Evolutionary conservation across 495 filamentous ascomycete species (phyloP).

Genomic region (Xylaria grammica): DNA sequence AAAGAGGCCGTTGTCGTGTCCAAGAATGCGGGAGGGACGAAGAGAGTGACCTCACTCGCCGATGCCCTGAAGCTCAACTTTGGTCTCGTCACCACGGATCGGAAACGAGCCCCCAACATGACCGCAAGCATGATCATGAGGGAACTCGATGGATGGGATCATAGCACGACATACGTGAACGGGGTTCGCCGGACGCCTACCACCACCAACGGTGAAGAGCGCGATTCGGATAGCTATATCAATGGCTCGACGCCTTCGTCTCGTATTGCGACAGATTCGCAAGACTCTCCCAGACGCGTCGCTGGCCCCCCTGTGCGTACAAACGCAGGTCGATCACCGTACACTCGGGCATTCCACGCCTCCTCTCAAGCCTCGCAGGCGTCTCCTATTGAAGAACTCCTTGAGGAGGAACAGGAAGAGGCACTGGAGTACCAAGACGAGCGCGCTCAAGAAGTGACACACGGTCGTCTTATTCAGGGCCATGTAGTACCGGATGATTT

Average conservation of each 20-base stretch:
- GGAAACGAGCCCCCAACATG: slow-evolving; percentile 70
- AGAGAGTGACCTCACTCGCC: slow-evolving; percentile 93
- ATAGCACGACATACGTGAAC: slow-evolving; percentile 31
- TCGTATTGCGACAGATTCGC: slow-evolving; percentile 40
- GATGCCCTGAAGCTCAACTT: slow-evolving; percentile 97
- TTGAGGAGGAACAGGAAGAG: slow-evolving; percentile 50
- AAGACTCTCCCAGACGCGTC: slow-evolving; percentile 46
- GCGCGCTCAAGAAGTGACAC: slow-evolving; percentile 87
- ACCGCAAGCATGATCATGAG: slow-evolving; percentile 67
- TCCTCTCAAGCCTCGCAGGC: slow-evolving; percentile 39
- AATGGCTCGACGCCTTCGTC: slow-evolving; percentile 31
- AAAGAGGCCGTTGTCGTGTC: slow-evolving; percentile 92
- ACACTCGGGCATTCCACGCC: slow-evolving; percentile 37
- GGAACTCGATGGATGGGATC: slow-evolving; percentile 50
- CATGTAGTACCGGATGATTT: slow-evolving; percentile 96
- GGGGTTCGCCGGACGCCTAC: slow-evolving; percentile 29
- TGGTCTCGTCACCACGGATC: slow-evolving; percentile 93
- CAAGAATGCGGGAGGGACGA: slow-evolving; percentile 97
- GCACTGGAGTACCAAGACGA: slow-evolving; percentile 82
- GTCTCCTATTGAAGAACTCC: slow-evolving; percentile 43
- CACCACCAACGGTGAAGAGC: slow-evolving; percentile 30
- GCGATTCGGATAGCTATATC: slow-evolving; percentile 26
- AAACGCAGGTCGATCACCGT: slow-evolving; percentile 33
- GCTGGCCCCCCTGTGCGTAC: slow-evolving; percentile 37
- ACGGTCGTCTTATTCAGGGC: slow-evolving; percentile 89